Base-by-base conservation (phyloP, 1,139 yeast genomes). In the Debaryomyces sp. region DNA sequence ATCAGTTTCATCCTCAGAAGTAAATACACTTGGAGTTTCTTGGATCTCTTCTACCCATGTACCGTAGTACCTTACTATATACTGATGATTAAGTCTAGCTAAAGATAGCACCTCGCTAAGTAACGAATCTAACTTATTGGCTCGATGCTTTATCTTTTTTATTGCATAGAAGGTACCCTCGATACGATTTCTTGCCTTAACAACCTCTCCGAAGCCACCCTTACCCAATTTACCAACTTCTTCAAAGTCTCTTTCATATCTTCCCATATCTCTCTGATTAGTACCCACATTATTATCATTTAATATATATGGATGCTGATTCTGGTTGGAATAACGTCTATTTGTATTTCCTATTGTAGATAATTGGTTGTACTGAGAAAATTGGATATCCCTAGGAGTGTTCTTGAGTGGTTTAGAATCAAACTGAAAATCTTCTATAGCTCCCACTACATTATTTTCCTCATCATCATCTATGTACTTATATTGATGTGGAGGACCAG, bases 181-280 rank as follows among this genome's bases (percentile, higher is more conserved):
- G 55, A 94, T 80, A 53, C 92, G 81, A 64, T 91, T 92, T 52
- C 99, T 77, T 0, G 95, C 99, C 61, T 92, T 92, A 15, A 94
- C 97, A 10, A 95, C 99, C 63, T 92, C 97, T 7, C 99, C 99
- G 70, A 87, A 95, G 0, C 96, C 99, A 30, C 99, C 99, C 59
- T 86, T 84, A 2, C 99, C 99, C n/a, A 95, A 69, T 22, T 84
- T 81, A 0, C 95, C 95, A 41, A 91, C 87, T 63, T 94, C 99
- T 66, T 94, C 99, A 66, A 95, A 95, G 63, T 95, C 99, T 50
- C 80, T 61, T 43, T 68, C 75, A 48, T 75, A 76, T 42, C 81
- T 51, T 2, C 76, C 75, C 39, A 66, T 55, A 30, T 56, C 58
- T 36, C 54, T 43, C 29, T 43, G 45, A 10, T 46, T 44, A 12